Evolutionary conservation across 192 early-diverging fungal genomes (phyloP).

Genomic region (Rhizophagus clarus): DNA sequence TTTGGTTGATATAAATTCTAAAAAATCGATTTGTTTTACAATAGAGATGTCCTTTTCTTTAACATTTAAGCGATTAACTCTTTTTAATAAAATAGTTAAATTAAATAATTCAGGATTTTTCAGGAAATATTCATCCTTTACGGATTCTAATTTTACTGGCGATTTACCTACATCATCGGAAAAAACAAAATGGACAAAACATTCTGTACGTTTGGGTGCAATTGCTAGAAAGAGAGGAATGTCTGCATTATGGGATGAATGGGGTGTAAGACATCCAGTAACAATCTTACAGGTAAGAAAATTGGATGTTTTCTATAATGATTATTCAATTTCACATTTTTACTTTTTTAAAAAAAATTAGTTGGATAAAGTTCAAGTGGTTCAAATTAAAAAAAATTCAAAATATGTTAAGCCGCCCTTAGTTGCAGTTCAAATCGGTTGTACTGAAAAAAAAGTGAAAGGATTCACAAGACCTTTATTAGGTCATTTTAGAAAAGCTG

Average conservation of each 20-base stretch:
- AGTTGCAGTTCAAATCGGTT: constrained; percentile 70
- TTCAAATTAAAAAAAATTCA: constrained; percentile 54
- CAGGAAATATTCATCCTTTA: background rate
- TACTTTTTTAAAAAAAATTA: constrained; percentile 38
- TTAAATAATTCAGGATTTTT: background rate
- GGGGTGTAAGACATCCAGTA: constrained; percentile 86
- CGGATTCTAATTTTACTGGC: background rate
- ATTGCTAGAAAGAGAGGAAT: constrained; percentile 95
- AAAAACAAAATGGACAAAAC: constrained; percentile 23
- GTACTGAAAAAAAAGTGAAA: constrained; percentile 53
- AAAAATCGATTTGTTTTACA: background rate
- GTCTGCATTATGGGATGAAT: constrained; percentile 92
- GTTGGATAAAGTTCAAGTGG: constrained; percentile 72
- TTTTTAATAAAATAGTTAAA: background rate
- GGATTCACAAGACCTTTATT: constrained; percentile 70
- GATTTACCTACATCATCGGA: background rate
- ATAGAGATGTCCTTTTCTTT: background rate
- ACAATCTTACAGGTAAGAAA: constrained; percentile 78
- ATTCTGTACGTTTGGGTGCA: constrained; percentile 54
- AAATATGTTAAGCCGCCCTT: constrained; percentile 48
- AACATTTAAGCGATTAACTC: background rate
- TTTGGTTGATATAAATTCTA: background rate
- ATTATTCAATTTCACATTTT: too few relatives aligned
- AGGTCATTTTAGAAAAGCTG: constrained; percentile 73
- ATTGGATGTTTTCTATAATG: too few relatives aligned